Percentiles rank a stretch among this genome's conserved stretches.
These are phyloP conservation scores for Termitomyces sp. DNA, from an alignment of 768 basidiomycete genomes.

Conservation along the genomic window DNA sequence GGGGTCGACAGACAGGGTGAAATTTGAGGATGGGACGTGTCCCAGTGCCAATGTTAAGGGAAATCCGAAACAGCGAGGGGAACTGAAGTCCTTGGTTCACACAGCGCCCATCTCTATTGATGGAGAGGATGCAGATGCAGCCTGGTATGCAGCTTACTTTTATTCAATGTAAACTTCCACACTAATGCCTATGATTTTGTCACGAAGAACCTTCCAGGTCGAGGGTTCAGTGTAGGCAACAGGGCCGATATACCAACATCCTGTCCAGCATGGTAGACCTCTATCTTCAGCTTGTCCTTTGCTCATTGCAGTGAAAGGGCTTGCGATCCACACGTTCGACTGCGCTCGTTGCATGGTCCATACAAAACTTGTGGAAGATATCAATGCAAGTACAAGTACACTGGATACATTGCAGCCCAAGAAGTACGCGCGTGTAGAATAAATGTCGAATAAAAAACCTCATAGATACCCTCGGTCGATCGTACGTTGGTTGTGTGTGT, in stretches of 20 bases:
- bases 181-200: conserved; percentile 25
- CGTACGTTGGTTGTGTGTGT: neutral
- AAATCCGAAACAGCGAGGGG: conserved; percentile 57
- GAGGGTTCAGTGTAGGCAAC: conserved; percentile 55
- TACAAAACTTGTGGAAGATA: neutral
- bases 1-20: no score
- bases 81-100: no score
- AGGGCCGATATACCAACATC: conserved; percentile 64
- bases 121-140: conserved; percentile 64
- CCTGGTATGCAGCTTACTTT: conserved; percentile 50
- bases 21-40: no score
- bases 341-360: neutral
- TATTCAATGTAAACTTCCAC: neutral
- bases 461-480: neutral
- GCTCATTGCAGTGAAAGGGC: no score
- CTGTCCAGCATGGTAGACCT: conserved; percentile 54
- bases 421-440: neutral
- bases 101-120: conserved; percentile 66
- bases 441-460: neutral
- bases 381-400: neutral
- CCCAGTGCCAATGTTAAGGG: no score
- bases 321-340: neutral
- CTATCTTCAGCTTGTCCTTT: no score
- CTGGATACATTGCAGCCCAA: neutral
- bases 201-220: conserved; percentile 55